Base-by-base conservation (phyloP, 75 land plant genomes). In the Pinus tabuliformis region DNA sequence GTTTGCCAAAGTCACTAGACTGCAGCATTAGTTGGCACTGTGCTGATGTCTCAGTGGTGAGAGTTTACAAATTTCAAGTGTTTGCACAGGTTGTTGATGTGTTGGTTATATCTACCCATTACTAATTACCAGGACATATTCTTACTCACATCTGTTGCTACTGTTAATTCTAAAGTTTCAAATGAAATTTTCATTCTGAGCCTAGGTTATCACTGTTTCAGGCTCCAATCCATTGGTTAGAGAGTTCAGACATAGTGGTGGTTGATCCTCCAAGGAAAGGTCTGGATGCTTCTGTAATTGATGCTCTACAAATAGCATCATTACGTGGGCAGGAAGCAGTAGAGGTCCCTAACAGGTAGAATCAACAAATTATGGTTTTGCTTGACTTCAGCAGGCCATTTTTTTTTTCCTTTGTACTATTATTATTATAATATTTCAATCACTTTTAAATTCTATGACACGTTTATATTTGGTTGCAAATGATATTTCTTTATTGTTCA, bases 231-330 rank as follows among this genome's bases (percentile, higher is more conserved):
- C 88, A 87, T 56, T 97, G 99, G 99, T 79, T 97, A 33, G 78
- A 87, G 56, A 95, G 92, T 14, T 84, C 94, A 65, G 96, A 97
- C 78, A 86, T 96, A 9, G 90, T 93, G 59, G 79, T 97, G 11
- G 94, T 93, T 54, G 99, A 97, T 85, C 99, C 99, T 72, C 99
- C 99, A 33, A 88, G 99, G 65, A 97, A 97, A 77, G 99, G 99
- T 8, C 80, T 97, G 73, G 89, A 95, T 57, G 75, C 77, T 58
- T 81, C 96, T 57, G 76, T 97, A 7, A 59, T 93, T 60, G 83
- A 84, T 73, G 94, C 90, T 45, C 77, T 97, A 58, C 82, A 77
- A 78, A 81, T 77, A 59, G 77, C 87, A 61, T 78, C 91, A 63
- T 76, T 79, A 16, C 57, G 79, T n/a, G 79, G 84, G 30, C 77